A percentile compares a stretch with the other conserved stretches of the same genome.
These are phyloP conservation scores for Truncatella angustata DNA, from an alignment of 2,329 filamentous ascomycete genomes.

Conservation along the genomic window DNA sequence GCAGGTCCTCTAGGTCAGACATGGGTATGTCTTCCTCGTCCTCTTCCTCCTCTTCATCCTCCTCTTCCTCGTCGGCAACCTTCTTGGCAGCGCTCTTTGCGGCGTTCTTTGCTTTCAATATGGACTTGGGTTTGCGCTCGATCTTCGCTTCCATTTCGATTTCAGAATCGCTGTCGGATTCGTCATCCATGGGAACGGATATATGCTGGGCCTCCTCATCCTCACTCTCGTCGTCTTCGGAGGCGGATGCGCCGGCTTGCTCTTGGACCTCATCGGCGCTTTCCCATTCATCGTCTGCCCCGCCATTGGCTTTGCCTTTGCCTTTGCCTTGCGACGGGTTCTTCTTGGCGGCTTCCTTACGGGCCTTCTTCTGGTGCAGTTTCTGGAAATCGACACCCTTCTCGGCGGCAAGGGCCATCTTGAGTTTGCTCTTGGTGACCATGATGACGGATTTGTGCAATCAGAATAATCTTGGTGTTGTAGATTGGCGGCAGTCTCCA, in stretches of 20 bases:
- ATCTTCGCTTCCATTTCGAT: conserved; percentile 76
- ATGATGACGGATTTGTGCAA: conserved; percentile 12
- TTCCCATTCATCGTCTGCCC: conserved; percentile 20
- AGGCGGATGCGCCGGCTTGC: conserved; percentile 23
- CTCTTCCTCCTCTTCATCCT: conserved; percentile 65
- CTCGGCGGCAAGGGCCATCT: conserved; percentile 38
- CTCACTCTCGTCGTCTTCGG: conserved; percentile 24
- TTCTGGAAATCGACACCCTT: conserved; percentile 36
- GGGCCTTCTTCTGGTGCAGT: conserved; percentile 14
- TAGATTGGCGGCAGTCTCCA: background rate
- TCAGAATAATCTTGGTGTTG: background rate
- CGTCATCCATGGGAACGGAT: conserved; percentile 49
- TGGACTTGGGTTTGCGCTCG: conserved; percentile 47
- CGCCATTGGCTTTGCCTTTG: conserved; percentile 20
- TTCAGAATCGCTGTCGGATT: conserved; percentile 65
- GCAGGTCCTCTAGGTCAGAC: conserved; percentile 76
- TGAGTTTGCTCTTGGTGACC: conserved; percentile 35
- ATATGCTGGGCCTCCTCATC: conserved; percentile 39
- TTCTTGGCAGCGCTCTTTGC: conserved; percentile 42
- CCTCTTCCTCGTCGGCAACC: conserved; percentile 48
- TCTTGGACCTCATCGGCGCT: conserved; percentile 16
- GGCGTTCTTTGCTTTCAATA: conserved; percentile 37
- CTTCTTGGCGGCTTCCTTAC: conserved; percentile 21
- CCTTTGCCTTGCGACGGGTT: conserved; percentile 18
- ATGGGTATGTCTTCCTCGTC: conserved; percentile 87